Evolutionary conservation across 768 basidiomycete genomes (phyloP), one percentile per base, ranked within the genome.

Genomic region (Stropharia rugosoannulata): DNA sequence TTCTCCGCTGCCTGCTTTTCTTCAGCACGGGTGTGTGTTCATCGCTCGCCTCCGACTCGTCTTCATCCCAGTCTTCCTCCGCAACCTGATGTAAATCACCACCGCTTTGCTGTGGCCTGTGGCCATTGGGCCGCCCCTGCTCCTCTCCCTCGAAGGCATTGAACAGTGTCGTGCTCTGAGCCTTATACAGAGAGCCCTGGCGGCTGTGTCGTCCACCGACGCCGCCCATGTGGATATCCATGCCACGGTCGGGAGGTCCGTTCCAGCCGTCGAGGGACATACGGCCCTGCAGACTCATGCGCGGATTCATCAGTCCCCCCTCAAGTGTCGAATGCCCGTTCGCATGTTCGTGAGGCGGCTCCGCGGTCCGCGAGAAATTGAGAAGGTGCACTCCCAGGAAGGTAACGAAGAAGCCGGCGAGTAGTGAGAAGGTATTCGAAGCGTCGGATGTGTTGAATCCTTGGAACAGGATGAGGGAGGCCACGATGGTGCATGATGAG

Each of bases 301-400:
- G 84, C 0, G 93, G 89, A 67, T 93, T 79, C 80, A 89, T 81
- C 19, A 92, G 66, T 2, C 85, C 86, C 39, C 79, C 72, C 66
- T 89, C 86, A 45, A 91, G 77, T 3, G 85, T 68, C 11, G 80
- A 74, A 59, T 71, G 70, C 11, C 63, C 63, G 49, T 71, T 64
- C n/a, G 54, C 57, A 22, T 73, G 73, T 50, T 76, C 72, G 5
- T 77, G 68, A 3, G 73, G 71, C 12, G 73, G 68, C 22, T 84
- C 79, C 0, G 83, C 73, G 49, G 74, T 73, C 19, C 90, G 86
- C 3, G 92, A 92, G 59, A 91, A 67, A 70, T 93, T 92, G 64
- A 97, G 84, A 39, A 97, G 82, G 71, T 97, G 92, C n/a, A 99
- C 97, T 36, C 97, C 97, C 59, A 97, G 81, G 77, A 97, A 98